phyloP scores from a whole-genome alignment of 31 red algal species.

The Asparagopsis taxiformis region DNA sequence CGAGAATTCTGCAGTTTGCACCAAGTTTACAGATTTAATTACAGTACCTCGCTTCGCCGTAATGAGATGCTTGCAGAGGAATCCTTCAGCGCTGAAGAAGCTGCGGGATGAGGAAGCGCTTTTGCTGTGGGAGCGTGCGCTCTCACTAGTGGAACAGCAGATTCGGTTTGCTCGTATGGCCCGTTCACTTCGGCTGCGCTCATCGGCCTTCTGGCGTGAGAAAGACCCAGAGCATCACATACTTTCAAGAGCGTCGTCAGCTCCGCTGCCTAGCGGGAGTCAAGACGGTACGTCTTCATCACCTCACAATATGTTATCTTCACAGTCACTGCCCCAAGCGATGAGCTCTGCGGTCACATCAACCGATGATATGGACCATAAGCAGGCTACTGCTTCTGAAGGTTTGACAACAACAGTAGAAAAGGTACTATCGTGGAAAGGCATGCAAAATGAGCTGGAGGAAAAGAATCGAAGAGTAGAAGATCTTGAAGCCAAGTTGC shows the following conservation, averaged over 20 bases:
- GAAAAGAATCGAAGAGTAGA: conserved; percentile 15
- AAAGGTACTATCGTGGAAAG: not conserved
- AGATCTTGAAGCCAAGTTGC: conserved; percentile 12
- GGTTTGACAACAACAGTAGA: too few relatives aligned
- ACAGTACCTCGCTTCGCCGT: conserved; percentile 44
- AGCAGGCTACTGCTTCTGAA: too few relatives aligned
- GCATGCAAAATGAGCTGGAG: conserved; percentile 30
- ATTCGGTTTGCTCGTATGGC: conserved; percentile 44
- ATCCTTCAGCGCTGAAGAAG: conserved; percentile 18
- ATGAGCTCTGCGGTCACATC: too few relatives aligned
- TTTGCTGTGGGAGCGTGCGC: conserved; percentile 31
- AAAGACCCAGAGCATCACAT: conserved; percentile 1
- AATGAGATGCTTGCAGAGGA: conserved; percentile 15
- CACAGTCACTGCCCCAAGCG: not conserved
- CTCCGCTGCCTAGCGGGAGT: not conserved
- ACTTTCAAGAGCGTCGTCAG: too few relatives aligned
- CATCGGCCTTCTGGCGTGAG: conserved; percentile 16
- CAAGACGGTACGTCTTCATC: not conserved
- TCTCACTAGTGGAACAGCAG: conserved; percentile 35
- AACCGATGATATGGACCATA: too few relatives aligned
- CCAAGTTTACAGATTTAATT: conserved; percentile 36
- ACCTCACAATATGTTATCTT: not conserved
- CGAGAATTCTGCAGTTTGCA: conserved; percentile 17
- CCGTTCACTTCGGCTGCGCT: conserved; percentile 14
- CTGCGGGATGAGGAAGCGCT: conserved; percentile 43